phyloP scores from a whole-genome alignment of 176 grass and related monocot genomes.

The Eleusine indica region DNA sequence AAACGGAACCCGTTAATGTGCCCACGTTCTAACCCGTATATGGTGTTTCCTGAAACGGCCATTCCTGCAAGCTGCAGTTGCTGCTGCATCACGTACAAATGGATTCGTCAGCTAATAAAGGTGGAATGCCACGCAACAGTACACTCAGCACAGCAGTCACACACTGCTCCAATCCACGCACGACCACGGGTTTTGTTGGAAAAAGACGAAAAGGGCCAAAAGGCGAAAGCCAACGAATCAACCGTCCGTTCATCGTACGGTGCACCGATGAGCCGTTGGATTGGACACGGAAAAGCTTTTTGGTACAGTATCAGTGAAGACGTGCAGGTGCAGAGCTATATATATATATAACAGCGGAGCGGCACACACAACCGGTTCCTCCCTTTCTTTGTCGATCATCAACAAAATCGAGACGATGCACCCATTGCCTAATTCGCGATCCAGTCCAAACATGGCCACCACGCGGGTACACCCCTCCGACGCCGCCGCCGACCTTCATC shows the following conservation, averaged over 20 bases:
- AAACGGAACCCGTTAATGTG: background rate
- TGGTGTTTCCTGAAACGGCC: too few species aligned
- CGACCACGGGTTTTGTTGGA: background rate
- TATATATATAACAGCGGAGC: background rate
- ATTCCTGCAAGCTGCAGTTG: too few species aligned
- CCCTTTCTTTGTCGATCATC: too few species aligned
- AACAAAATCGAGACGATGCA: background rate
- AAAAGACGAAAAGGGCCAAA: background rate
- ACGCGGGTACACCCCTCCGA: conserved; percentile 14
- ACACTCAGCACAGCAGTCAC: background rate
- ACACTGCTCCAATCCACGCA: background rate
- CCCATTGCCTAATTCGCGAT: background rate
- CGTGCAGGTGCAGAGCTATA: background rate
- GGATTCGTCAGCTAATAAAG: background rate
- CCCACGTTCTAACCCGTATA: background rate
- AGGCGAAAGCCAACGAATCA: background rate
- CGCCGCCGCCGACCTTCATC: background rate
- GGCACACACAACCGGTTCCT: too few species aligned
- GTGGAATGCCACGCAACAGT: background rate
- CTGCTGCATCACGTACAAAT: background rate
- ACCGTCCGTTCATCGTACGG: background rate
- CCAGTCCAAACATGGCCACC: background rate
- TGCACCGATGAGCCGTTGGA: background rate
- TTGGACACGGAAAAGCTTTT: background rate
- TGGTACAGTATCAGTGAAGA: too few species aligned